Conservation (phyloP, 805 yeast genomes). For the Kuraishia ogatae region DNA sequence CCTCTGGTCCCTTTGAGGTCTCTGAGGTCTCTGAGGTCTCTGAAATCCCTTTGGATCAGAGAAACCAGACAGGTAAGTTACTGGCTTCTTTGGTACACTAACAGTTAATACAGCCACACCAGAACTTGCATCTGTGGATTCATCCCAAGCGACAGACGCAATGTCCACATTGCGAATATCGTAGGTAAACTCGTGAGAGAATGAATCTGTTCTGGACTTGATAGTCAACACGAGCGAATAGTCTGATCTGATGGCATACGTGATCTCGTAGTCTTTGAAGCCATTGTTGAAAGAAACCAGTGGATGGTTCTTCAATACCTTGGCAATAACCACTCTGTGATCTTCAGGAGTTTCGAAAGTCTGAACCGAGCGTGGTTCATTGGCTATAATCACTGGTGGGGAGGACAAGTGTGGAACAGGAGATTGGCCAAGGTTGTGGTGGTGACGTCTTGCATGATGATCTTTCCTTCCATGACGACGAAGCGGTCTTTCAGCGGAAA, state of each 20-base stretch:
- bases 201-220: background rate
- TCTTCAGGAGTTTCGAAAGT: background rate
- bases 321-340: background rate
- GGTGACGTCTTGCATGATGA: background rate
- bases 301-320: background rate
- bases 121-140: background rate
- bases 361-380: background rate
- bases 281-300: background rate
- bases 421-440: background rate
- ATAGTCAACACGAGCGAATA: background rate
- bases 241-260: background rate
- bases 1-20: background rate
- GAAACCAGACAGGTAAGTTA: background rate
- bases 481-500: background rate
- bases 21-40: background rate
- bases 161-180: background rate
- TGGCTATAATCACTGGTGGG: background rate
- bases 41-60: background rate
- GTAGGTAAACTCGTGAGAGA: background rate
- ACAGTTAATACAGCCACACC: background rate
- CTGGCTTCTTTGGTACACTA: background rate
- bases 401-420: background rate
- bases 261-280: background rate
- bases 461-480: background rate
- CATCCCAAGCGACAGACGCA: background rate